Evolutionary conservation across 208 protist species (phyloP).

Genomic region (Leishmania turanica): DNA sequence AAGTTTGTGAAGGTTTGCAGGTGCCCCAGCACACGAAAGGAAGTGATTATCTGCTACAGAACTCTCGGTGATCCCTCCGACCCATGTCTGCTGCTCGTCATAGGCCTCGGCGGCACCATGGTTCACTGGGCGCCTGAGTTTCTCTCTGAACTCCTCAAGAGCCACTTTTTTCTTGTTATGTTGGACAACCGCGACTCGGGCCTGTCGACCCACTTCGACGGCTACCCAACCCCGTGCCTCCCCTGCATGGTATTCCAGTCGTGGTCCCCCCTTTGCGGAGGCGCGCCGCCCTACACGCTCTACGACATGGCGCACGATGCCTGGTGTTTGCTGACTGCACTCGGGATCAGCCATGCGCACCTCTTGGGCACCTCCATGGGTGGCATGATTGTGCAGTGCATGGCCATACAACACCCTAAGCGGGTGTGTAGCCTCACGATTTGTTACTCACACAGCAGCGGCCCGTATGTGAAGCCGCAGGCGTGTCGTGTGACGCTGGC

Average conservation of each 20-base stretch:
- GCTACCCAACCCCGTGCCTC: slow-evolving; percentile 33
- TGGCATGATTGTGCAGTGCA: slow-evolving; percentile 81
- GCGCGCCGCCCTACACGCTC: slow-evolving; percentile 58
- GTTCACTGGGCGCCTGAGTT: slow-evolving; percentile 34
- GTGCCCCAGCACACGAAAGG: slow-evolving; percentile 44
- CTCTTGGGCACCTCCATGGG: slow-evolving; percentile 71
- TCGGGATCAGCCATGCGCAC: slow-evolving; percentile 59
- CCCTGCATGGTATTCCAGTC: slow-evolving; percentile 48
- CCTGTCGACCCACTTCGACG: slow-evolving; percentile 59
- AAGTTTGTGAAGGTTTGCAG: slow-evolving; percentile 48
- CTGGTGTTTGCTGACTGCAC: slow-evolving; percentile 45
- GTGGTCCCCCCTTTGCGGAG: slow-evolving; percentile 49
- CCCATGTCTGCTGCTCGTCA: slow-evolving; percentile 67
- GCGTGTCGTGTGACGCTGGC: slow-evolving; percentile 32
- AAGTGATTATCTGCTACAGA: slow-evolving; percentile 71
- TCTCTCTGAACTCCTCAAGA: slow-evolving; percentile 35
- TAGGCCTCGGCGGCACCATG: slow-evolving; percentile 34
- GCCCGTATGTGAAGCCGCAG: slow-evolving; percentile 40
- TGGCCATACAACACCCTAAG: slow-evolving; percentile 53
- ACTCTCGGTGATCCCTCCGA: slow-evolving; percentile 48
- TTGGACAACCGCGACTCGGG: slow-evolving; percentile 83
- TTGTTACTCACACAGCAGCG: slow-evolving; percentile 56
- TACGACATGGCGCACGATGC: slow-evolving; percentile 74
- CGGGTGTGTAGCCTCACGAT: slow-evolving; percentile 55
- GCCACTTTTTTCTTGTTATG: slow-evolving; percentile 63